These are phyloP conservation scores for Fusarium denticulatum DNA, from an alignment of 2,329 filamentous ascomycete species.

Conservation along the genomic window DNA sequence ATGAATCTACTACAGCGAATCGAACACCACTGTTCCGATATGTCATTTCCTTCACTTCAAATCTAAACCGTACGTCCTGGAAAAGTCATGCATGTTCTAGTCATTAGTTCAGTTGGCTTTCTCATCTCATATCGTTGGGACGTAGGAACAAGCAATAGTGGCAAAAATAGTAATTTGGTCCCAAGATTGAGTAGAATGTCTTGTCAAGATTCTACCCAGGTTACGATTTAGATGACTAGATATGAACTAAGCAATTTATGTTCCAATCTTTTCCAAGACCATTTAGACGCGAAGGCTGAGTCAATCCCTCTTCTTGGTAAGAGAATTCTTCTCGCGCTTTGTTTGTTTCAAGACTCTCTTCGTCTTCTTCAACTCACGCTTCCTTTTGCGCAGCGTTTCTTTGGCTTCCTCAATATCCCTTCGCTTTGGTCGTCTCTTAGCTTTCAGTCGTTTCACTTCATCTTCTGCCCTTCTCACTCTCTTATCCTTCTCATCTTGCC, in stretches of 20 bases:
- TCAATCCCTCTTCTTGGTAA: background rate
- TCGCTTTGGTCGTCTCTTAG: background rate
- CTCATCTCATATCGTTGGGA: fast-evolving
- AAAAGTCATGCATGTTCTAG: background rate
- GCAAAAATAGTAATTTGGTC: background rate
- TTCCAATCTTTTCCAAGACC: too few relatives aligned
- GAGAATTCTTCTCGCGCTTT: background rate
- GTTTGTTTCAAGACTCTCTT: background rate
- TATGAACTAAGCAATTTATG: fast-evolving
- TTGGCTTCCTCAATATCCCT: background rate
- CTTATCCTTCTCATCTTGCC: background rate
- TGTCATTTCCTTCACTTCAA: background rate
- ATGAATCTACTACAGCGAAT: background rate
- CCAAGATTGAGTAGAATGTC: background rate
- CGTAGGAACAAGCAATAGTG: background rate
- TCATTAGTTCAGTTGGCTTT: background rate
- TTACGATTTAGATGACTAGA: fast-evolving
- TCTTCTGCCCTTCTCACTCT: background rate
- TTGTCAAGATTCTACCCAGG: fast-evolving
- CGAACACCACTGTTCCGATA: background rate
- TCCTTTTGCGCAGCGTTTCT: fast-evolving
- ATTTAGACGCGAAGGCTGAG: background rate
- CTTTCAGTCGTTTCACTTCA: background rate
- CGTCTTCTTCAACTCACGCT: background rate
- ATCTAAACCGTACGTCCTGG: fast-evolving